phyloP scores from a whole-genome alignment of 768 basidiomycete genomes.

The Brasilioporus rufonigricans region DNA sequence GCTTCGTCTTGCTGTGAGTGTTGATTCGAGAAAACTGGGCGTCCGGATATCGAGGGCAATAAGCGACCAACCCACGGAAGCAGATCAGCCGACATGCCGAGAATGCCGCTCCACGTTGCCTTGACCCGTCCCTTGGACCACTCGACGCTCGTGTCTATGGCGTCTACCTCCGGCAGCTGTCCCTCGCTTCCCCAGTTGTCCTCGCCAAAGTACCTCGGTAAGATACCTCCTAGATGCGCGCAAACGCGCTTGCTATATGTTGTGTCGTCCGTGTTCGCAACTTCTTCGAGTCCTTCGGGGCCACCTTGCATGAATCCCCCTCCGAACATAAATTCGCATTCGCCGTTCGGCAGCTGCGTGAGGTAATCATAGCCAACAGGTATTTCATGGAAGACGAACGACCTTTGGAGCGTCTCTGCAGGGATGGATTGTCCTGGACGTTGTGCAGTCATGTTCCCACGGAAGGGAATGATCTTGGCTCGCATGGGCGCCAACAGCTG shows the following conservation, averaged over 20 bases:
- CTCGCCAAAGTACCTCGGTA: conserved; percentile 54
- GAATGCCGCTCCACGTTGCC: conserved; percentile 60
- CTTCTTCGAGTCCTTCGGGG: conserved; percentile 29
- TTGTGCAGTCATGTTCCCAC: conserved; percentile 66
- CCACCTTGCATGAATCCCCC: conserved; percentile 47
- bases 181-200: conserved; percentile 40
- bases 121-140: conserved; percentile 50
- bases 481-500: conserved; percentile 66
- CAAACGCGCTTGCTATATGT: conserved; percentile 27
- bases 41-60: conserved; percentile 45
- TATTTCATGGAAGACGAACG: conserved; percentile 56
- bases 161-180: conserved; percentile 11
- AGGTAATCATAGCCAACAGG: conserved; percentile 58
- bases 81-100: conserved; percentile 60
- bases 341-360: conserved; percentile 52
- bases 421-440: conserved; percentile 41
- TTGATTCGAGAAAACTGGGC: conserved; percentile 25
- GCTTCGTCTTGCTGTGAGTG: neutral
- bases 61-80: conserved; percentile 74
- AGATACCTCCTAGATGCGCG: conserved; percentile 41
- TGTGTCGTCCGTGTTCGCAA: conserved; percentile 41
- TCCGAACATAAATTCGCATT: conserved; percentile 60
- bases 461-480: conserved; percentile 58
- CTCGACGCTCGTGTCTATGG: neutral
- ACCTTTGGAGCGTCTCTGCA: conserved; percentile 41